Conservation (phyloP, 2,329 filamentous ascomycete genomes). For the Akanthomyces dipterigenus region DNA sequence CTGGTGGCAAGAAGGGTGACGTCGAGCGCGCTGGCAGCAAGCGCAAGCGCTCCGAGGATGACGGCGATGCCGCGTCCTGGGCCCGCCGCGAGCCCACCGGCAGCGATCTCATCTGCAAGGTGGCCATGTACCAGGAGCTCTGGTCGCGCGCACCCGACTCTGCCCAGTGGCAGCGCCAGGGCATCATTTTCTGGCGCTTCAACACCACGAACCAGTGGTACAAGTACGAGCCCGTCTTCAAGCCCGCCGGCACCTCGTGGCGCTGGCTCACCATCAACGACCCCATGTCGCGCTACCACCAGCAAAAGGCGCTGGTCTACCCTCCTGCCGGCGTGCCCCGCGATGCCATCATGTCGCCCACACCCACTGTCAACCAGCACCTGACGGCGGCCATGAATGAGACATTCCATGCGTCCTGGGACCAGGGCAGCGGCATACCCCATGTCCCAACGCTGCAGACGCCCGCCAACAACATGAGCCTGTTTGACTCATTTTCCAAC, state of each 20-base stretch:
- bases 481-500: conserved; percentile 45
- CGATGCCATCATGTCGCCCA: conserved; percentile 48
- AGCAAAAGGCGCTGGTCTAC: conserved; percentile 39
- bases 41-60: conserved; percentile 35
- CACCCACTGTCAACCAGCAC: conserved; percentile 43
- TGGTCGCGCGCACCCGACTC: conserved; percentile 47
- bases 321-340: conserved; percentile 27
- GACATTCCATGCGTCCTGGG: conserved; percentile 45
- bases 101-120: conserved; percentile 51
- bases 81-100: conserved; percentile 36
- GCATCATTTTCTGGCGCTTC: conserved; percentile 59
- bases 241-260: conserved; percentile 51
- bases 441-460: conserved; percentile 28
- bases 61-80: conserved; percentile 34
- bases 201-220: conserved; percentile 45
- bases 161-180: conserved; percentile 48
- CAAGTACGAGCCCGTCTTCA: conserved; percentile 41
- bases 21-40: conserved; percentile 28
- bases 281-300: conserved; percentile 52
- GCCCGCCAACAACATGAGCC: conserved; percentile 28
- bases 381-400: conserved; percentile 51
- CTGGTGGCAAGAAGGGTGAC: conserved; percentile 27
- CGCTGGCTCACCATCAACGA: conserved; percentile 56
- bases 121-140: conserved; percentile 62
- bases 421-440: conserved; percentile 25